Evolutionary conservation across 352 stramenopile genomes (phyloP).

Genomic region (Globisporangium alternatum): DNA sequence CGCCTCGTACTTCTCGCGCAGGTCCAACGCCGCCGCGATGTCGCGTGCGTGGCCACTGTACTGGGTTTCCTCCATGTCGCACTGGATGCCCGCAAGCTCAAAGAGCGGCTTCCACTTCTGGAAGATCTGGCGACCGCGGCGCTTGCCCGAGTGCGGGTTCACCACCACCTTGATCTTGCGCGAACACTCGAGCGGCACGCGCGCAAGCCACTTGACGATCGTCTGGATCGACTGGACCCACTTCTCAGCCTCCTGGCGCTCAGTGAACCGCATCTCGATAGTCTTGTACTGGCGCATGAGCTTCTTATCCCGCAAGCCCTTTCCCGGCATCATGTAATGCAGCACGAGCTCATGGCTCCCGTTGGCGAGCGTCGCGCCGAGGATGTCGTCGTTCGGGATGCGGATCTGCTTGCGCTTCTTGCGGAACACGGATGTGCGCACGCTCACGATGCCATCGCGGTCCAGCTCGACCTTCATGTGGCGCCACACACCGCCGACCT

Average conservation of each 20-base stretch:
- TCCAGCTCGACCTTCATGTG: constrained; percentile 45
- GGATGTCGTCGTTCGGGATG: constrained; percentile 54
- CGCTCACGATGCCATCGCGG: constrained; percentile 52
- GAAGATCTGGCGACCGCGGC: constrained; percentile 61
- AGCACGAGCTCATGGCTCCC: constrained; percentile 34
- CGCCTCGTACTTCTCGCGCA: constrained; percentile 64
- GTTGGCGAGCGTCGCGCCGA: constrained; percentile 32
- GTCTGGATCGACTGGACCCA: constrained; percentile 42
- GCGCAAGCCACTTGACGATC: constrained; percentile 71
- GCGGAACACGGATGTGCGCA: constrained; percentile 55
- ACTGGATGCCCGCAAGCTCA: constrained; percentile 61
- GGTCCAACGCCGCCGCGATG: constrained; percentile 56
- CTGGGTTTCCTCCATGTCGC: constrained; percentile 72
- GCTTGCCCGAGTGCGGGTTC: constrained; percentile 69
- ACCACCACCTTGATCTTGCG: constrained; percentile 75
- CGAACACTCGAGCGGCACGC: constrained; percentile 45
- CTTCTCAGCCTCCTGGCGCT: constrained; percentile 23
- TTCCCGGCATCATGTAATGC: constrained; percentile 64
- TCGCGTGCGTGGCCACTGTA: constrained; percentile 72
- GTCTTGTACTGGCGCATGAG: constrained; percentile 55
- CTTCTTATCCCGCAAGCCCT: constrained; percentile 47
- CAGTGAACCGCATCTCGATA: constrained; percentile 35
- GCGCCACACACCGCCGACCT: constrained; percentile 51
- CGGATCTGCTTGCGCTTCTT: constrained; percentile 54
- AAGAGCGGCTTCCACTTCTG: constrained; percentile 56